Evolutionary conservation across 2,329 filamentous ascomycete species (phyloP).

Genomic region (Cercospora sesami): DNA sequence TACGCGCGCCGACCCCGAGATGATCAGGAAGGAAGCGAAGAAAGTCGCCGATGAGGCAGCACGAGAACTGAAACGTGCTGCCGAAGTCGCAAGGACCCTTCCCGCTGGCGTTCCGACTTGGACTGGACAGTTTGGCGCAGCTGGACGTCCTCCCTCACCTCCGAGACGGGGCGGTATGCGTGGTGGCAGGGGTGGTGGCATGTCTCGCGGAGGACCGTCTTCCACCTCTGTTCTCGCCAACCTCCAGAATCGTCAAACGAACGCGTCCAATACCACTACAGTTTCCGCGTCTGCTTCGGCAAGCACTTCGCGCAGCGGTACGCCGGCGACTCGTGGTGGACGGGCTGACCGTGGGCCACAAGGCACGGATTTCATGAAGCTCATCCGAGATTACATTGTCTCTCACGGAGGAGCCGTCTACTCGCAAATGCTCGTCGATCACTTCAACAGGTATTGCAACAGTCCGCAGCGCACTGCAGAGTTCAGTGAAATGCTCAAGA

Average conservation of each 20-base stretch:
- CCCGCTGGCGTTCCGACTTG: slow-evolving; percentile 87
- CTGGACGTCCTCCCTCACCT: slow-evolving; percentile 66
- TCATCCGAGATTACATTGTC: slow-evolving; percentile 75
- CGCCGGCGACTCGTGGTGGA: slow-evolving; percentile 28
- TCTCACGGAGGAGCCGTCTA: slow-evolving; percentile 75
- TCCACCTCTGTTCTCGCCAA: slow-evolving; percentile 48
- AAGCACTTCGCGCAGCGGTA: slow-evolving; percentile 29
- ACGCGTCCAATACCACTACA: slow-evolving; percentile 26
- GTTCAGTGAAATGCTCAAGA: slow-evolving; percentile 78
- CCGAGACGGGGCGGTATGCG: slow-evolving; percentile 49
- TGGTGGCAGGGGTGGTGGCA: slow-evolving; percentile 30
- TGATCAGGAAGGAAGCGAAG: slow-evolving; percentile 80
- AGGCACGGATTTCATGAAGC: slow-evolving; percentile 48
- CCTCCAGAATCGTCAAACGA: slow-evolving; percentile 45
- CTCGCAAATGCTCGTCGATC: slow-evolving; percentile 82
- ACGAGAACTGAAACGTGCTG: slow-evolving; percentile 69
- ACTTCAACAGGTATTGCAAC: slow-evolving; percentile 80
- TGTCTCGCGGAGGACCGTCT: slow-evolving; percentile 38
- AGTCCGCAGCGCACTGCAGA: slow-evolving; percentile 68
- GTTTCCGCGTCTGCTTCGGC: slow-evolving; percentile 35
- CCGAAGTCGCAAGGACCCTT: slow-evolving; percentile 68
- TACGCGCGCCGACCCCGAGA: slow-evolving; percentile 70
- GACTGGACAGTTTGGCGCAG: slow-evolving; percentile 81
- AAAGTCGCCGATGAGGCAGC: slow-evolving; percentile 76
- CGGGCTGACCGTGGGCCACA: slow-evolving; percentile 25